Evolutionary conservation across 371 early-diverging fungal species (phyloP), one percentile per base, ranked within the genome.

Genomic region (Mortierella sp.): DNA sequence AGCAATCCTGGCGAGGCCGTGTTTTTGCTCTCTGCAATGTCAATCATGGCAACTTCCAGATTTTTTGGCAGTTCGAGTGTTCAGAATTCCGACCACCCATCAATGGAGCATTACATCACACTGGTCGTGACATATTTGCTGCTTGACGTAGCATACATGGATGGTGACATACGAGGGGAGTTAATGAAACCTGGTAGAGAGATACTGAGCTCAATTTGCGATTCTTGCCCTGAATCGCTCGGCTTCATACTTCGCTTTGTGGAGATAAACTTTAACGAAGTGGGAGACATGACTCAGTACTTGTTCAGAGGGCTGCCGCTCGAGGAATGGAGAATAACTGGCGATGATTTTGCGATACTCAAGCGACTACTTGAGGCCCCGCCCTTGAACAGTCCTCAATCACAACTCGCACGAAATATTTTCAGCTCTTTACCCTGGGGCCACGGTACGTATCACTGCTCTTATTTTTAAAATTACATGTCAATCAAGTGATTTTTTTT

Each of bases 141-240:
- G 1, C 81, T 89, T 52, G 85, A 83, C 5, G 81, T 84, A 2
- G 88, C 90, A 0, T 90, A 85, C 70, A 68, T 90, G 28, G 86
- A 88, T 64, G 69, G 64, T 0, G 68, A 77, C 16, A 64, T 89
- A 22, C 73, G 87, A 5, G 84, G 83, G 8, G 68, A 85, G n/a
- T 86, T 87, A 32, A 86, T 87, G 62, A 89, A 87, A 47, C 88
- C 89, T 26, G 85, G 84, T 1, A 83, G 89, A 24, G 88, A 89
- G 69, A 73, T 81, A 20, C 78, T 89, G 59, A 73, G 80, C 11
- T 68, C 80, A 3, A 78, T 90, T 1, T 88, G 89, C 63, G 77
- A 75, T 14, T 57, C 65, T 0, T 85, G 86, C 20, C 78, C 91
- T 0, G 73, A 79, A 10, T 68, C 83, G 9, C 79, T 88, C 1